These are phyloP conservation scores for Magnusiomyces tetraspermus DNA, from an alignment of 1,139 yeast genomes.

Conservation along the genomic window DNA sequence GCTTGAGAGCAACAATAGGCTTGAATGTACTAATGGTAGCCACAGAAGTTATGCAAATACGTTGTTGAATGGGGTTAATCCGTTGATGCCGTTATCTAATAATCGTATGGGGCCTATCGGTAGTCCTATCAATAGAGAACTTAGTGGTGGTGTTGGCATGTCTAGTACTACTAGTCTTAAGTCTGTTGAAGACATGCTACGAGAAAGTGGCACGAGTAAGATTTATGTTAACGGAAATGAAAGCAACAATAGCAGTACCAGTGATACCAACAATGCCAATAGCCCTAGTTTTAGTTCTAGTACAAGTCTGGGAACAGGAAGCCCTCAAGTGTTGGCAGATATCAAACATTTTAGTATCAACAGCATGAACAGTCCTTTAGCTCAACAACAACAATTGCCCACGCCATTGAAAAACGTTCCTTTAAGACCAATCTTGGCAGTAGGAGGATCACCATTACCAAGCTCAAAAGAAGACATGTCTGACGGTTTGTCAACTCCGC, in stretches of 20 bases:
- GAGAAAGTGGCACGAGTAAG: slow-evolving; percentile 1
- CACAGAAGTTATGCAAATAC: background rate
- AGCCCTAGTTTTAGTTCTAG: too few species aligned
- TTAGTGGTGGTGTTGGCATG: background rate
- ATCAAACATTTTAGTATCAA: background rate
- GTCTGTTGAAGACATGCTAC: background rate
- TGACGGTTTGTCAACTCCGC: background rate
- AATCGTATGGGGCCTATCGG: too few species aligned
- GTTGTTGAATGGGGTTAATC: too few species aligned
- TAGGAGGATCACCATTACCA: too few species aligned
- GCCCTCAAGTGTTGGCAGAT: background rate
- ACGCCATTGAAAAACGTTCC: too few species aligned
- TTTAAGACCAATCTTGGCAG: too few species aligned
- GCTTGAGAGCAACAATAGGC: background rate
- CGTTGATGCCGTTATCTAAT: too few species aligned
- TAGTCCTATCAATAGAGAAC: slow-evolving; percentile 3
- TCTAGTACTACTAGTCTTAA: too few species aligned
- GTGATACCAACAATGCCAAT: background rate
- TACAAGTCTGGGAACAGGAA: too few species aligned
- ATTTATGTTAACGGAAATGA: slow-evolving; percentile 4
- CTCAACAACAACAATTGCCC: background rate
- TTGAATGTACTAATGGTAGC: background rate
- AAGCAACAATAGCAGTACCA: background rate
- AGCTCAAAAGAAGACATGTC: too few species aligned
- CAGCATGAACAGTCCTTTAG: background rate